Base-by-base conservation (phyloP, 2,329 filamentous ascomycete genomes). In the Ascocoryne sarcoides region DNA sequence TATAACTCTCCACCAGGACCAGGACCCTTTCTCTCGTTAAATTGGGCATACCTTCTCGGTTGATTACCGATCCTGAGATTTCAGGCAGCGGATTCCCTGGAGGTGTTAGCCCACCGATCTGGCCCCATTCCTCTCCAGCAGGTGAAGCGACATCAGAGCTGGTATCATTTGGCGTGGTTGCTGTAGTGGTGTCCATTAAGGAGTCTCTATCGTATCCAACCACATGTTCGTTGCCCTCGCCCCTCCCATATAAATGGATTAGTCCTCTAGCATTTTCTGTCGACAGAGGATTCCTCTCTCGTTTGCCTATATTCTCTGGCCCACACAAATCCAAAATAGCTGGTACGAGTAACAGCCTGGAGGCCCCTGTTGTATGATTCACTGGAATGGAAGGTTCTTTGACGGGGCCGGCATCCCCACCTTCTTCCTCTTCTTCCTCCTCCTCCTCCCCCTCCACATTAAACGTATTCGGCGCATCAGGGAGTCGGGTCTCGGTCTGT, bases 311-410 rank as follows among this genome's bases (percentile, higher is more conserved):
- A 20, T 67, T 69, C 38, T 71, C 66, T 61, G 62, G 45, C 57
- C 68, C 51, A 42, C 62, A 40, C 56, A 95, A 58, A 46, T 71
- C 64, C 57, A 69, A 64, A 40, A 92, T 86, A 0, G 79, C 73
- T 0, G 73, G 73, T 79, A 83, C 88, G 34, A 74, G 70, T 19
- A 96, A 66, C 14, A 96, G 67, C 47, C 88, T 76, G 37, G 92
- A 85, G 1, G 88, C 88, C n/a, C 87, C 77, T 0, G 89, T 95
- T 0, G 86, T 93, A 56, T 96, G 90, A 50, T 94, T 85, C 19
- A 80, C 75, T 1, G 87, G 84, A 41, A 94, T 84, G 2, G 82
- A 76, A 10, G 84, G 74, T 49, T 79, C 72, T 34, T 76, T 78
- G 1, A 72, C 71, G 10, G 63, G 65, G 5, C 75, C 70, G 9